These are phyloP conservation scores for Auxenochlorella pyrenoidosa DNA, from an alignment of 139 green algal species.

Conservation along the genomic window DNA sequence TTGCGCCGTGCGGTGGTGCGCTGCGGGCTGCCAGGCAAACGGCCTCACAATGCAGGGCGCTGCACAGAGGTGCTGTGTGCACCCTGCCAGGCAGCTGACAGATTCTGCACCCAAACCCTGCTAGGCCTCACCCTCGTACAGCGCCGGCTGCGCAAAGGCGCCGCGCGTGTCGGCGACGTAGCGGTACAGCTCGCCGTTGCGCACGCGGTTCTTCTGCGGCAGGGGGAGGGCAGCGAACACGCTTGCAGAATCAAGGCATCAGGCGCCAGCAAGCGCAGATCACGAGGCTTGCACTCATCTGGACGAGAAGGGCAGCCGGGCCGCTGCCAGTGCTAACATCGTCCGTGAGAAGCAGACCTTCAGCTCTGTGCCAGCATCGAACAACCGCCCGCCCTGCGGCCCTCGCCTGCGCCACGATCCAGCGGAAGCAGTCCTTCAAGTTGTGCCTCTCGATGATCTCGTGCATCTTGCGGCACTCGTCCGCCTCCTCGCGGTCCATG, in stretches of 20 bases:
- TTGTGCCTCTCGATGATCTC: conserved; percentile 67
- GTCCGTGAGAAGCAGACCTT: not conserved
- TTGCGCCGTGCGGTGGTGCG: too few species aligned
- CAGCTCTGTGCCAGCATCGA: too few species aligned
- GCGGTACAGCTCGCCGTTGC: conserved; percentile 82
- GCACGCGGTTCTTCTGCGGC: conserved; percentile 76
- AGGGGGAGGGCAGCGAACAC: conserved; percentile 56
- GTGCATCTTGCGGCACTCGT: conserved; percentile 80
- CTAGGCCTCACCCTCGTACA: conserved; percentile 63
- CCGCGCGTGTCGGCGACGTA: conserved; percentile 77
- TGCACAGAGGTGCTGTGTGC: not conserved
- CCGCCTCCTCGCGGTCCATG: conserved; percentile 75
- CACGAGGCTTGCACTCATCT: too few species aligned
- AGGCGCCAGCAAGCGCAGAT: too few species aligned
- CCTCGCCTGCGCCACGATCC: conserved; percentile 64
- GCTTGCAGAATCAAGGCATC: too few species aligned
- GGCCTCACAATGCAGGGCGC: too few species aligned
- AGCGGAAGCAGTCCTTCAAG: conserved; percentile 69
- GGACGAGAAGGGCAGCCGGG: too few species aligned
- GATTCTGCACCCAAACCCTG: not conserved
- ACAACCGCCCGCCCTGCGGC: not conserved
- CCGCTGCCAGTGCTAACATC: too few species aligned
- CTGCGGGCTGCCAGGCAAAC: too few species aligned
- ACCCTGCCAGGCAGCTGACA: not conserved
- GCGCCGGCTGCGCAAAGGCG: conserved; percentile 82